Evolutionary conservation across 306 rosid species (phyloP), one percentile per base, ranked within the genome.

Genomic region (Cicer pinnatifidum): DNA sequence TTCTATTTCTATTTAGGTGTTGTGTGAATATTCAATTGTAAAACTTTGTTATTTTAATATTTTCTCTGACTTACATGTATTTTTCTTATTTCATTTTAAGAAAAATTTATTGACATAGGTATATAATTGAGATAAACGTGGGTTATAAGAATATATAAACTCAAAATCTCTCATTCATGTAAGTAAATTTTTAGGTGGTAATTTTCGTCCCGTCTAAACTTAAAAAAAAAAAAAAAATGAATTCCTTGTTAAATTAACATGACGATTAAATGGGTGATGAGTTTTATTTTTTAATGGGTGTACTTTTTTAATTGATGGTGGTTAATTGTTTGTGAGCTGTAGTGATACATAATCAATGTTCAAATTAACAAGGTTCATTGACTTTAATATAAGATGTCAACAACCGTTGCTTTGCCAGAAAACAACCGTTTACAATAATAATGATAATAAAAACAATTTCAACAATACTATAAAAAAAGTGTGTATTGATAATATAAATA

Each of bases 281-380:
- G 16, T 11, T 47, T 47, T 47, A 47, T 47, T 5, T 0, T 47
- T 1, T 17, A 11, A 11, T 23, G 16, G n/a, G 53, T 12, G n/a
- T 7, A 47, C 33, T 23, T 23, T 23, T 23, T 23, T 23, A 23
- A 23, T 23, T 23, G 33, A 23, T 23, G 3, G 33, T 23, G 3
- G 33, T 2, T 11, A 64, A 64, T 7, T 64, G 33, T 75, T 7
- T 64, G 33, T 75, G 65, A 75, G 45, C 54, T 64, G 66, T 51
- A 63, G 12, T 51, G 35, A 40, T 52, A 2, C 60, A 64, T 17
- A 51, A 17, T 47, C 3, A 75, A 17, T 73, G 19, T 59, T 73
- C 78, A 15, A 59, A 16, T 16, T 16, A 16, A 60, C 48, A 33
- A 50, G 17, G 9, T 59, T 41, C 6, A 45, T 44, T 58, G 46